Evolutionary conservation across 768 basidiomycete genomes (phyloP), one percentile per base, ranked within the genome.

Genomic region (Mycena indigotica): DNA sequence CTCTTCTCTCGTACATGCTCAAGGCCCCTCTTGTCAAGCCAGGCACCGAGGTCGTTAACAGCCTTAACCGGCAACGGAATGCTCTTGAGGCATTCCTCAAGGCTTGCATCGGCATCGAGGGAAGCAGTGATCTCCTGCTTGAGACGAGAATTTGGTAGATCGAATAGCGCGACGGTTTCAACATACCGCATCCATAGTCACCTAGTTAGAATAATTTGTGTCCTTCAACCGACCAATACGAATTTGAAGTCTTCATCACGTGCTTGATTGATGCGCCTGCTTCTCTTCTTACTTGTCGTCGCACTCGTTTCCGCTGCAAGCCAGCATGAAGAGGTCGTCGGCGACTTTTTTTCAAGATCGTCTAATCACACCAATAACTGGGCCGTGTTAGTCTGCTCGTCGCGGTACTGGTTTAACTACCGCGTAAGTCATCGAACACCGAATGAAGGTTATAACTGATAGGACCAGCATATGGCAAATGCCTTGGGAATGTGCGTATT

Each of bases 401-500:
- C 95, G 4, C 71, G 95, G 56, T 96, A 95, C 70, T 98, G 95
- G 95, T 99, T 99, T 80, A 99, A 99, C 70, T 99, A 99, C 69
- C 79, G 96, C 40, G 96, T 97, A 67, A 52, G 88, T 81, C 16
- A 21, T 5, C 17, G 17, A 0, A 41, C 40, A 48, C 5, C 1
- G 3, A 23, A n/a, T 38, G 16, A n/a, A n/a, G n/a, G n/a, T n/a
- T n/a, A 28, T 25, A 44, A 53, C 55, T 48, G 23, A 57, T n/a
- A n/a, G n/a, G 16, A 29, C n/a, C 64, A 98, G 95, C 97, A 98
- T 71, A 98, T 98, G 94, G 87, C 97, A 8, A 99, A 98, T 73
- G 91, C 96, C 1, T 81, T 99, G 23, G 95, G 95, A 69, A 98
- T 99, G 95, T 93, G 68, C 66, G 82, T 66, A n/a, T 3, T 44